Conservation (phyloP, 768 basidiomycete genomes). For the Tylopilus rubrobrunneus region DNA sequence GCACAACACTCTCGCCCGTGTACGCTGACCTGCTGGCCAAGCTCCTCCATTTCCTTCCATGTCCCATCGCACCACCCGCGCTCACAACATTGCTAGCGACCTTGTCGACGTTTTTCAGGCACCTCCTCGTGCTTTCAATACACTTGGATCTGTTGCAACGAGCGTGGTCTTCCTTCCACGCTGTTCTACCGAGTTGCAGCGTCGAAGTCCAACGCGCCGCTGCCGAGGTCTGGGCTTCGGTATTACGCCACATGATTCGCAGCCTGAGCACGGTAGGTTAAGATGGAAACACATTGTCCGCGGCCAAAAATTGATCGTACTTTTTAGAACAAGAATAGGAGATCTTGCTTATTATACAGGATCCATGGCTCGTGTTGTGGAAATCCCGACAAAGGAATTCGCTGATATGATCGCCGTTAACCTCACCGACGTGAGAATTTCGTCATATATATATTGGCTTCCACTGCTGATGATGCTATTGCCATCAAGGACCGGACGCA, state of each 20-base stretch:
- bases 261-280: slow-evolving; percentile 48
- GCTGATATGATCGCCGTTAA: slow-evolving; percentile 57
- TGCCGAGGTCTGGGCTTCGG: slow-evolving; percentile 84
- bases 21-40: too few relatives aligned
- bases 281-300: slow-evolving; percentile 6
- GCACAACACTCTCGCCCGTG: too few relatives aligned
- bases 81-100: too few relatives aligned
- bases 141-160: slow-evolving; percentile 47
- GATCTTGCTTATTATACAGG: slow-evolving; percentile 67
- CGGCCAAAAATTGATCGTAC: neutral
- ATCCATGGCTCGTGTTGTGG: slow-evolving; percentile 49
- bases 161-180: slow-evolving; percentile 56
- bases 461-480: slow-evolving; percentile 7
- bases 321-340: slow-evolving; percentile 72
- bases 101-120: slow-evolving; percentile 50
- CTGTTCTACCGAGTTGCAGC: slow-evolving; percentile 53
- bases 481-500: slow-evolving; percentile 71
- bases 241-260: slow-evolving; percentile 59
- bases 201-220: slow-evolving; percentile 73
- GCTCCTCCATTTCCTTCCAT: too few relatives aligned
- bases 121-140: slow-evolving; percentile 64
- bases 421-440: slow-evolving; percentile 75
- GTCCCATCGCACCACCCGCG: too few relatives aligned
- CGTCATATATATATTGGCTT: neutral
- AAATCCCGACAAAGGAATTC: slow-evolving; percentile 68